Base-by-base conservation (phyloP, 768 basidiomycete genomes). In the Amanita exitialis region DNA sequence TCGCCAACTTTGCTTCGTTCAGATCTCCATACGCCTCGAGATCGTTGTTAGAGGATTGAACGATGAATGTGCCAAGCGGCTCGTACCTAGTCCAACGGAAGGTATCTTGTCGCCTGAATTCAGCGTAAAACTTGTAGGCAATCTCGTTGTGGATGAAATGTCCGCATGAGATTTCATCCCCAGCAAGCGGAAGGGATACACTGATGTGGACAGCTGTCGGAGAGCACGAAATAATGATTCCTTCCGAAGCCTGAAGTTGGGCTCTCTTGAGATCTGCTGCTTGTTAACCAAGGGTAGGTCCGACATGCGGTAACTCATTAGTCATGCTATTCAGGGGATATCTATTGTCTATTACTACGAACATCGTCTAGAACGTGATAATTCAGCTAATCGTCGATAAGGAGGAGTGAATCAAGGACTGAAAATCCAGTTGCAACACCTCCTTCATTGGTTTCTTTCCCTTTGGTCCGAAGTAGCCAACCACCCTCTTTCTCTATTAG, bases 401-500 rank as follows among this genome's bases (percentile, higher is more conserved):
- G 67, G 10, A 86, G 63, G 44, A 87, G 57, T 1, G 82, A 84
- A 62, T 89, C 86, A 44, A 89, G 62, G 4, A 87, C 86, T 2
- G 82, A 83, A 60, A 83, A 86, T 10, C 91, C 91, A 44, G 84
- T 83, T 3, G 86, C 88, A 3, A 92, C 84, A 3, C 93, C 92
- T 4, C 93, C 93, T 61, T 99, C 95, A 61, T 97, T 85, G 51
- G 82, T 89, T 38, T 91, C 90, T 61, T 80, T 83, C 4, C 86
- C 89, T 60, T 96, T 97, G 5, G 93, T 97, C 56, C 93, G 69
- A 44, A 96, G 75, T 60, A 97, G 60, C 77, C 89, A 92, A 15
- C 93, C 93, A 1, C 75, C 83, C 52, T 82, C 78, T 55, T 76
- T 74, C 62, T 91, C 85, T 49, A 74, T 67, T 39, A 79, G 61